These are phyloP conservation scores for Hermanozyma aechmeae DNA, from an alignment of 805 yeast genomes.

Conservation along the genomic window DNA sequence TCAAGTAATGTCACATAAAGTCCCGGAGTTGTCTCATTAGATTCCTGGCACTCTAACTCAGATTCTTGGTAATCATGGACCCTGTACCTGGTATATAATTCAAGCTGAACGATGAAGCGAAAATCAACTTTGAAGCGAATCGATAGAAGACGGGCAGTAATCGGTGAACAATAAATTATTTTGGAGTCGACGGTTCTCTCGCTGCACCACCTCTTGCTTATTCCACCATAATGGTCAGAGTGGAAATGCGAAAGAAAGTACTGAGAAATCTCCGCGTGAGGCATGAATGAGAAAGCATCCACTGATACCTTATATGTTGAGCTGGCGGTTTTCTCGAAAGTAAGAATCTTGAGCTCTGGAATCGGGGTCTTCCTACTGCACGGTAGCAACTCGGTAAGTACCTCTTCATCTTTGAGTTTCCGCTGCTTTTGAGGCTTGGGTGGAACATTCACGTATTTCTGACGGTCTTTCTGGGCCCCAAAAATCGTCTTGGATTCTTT, in stretches of 20 bases:
- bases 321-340: constrained; percentile 20
- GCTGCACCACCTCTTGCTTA: constrained; percentile 62
- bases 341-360: constrained; percentile 46
- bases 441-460: constrained; percentile 16
- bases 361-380: constrained; percentile 21
- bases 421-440: neutral
- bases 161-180: constrained; percentile 59
- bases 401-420: constrained; percentile 6
- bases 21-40: constrained; percentile 15
- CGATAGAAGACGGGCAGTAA: constrained; percentile 52
- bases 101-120: constrained; percentile 32
- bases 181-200: constrained; percentile 41
- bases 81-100: constrained; percentile 32
- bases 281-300: constrained; percentile 54
- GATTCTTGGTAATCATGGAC: constrained; percentile 8
- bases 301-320: constrained; percentile 38
- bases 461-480: constrained; percentile 20
- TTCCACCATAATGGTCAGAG: constrained; percentile 88
- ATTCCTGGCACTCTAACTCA: constrained; percentile 8
- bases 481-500: constrained; percentile 27
- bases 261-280: constrained; percentile 34
- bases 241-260: constrained; percentile 82
- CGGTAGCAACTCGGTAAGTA: constrained; percentile 8
- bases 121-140: constrained; percentile 47
- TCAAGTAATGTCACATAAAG: constrained; percentile 53